phyloP scores from a whole-genome alignment of 768 basidiomycete species.

The Russula earlei region DNA sequence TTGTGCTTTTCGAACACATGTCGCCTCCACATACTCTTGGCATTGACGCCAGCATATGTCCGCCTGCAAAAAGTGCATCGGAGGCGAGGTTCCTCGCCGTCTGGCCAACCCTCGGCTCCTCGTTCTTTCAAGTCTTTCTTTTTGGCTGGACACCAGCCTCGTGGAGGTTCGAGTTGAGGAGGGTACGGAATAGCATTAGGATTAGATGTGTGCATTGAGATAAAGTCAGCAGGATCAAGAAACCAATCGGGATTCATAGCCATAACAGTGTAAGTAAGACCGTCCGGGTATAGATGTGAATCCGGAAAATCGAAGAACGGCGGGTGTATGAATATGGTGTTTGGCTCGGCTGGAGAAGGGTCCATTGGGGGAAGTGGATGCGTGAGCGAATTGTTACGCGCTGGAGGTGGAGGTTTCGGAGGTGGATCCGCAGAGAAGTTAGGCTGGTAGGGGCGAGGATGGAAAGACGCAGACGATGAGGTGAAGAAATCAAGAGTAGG shows the following conservation, averaged over 20 bases:
- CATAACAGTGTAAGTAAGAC: conserved; percentile 60
- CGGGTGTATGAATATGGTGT: conserved; percentile 61
- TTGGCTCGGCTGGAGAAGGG: conserved; percentile 56
- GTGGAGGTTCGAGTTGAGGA: conserved; percentile 67
- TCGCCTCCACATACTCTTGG: conserved; percentile 85
- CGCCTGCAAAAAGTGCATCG: conserved; percentile 80
- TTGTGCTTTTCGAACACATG: conserved; percentile 88
- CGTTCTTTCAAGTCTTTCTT: conserved; percentile 68
- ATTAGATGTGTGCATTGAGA: conserved; percentile 36
- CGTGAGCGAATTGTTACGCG: conserved; percentile 14
- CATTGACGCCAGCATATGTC: conserved; percentile 79
- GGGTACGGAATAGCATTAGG: conserved; percentile 60
- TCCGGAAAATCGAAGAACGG: conserved; percentile 63
- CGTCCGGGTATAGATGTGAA: conserved; percentile 50
- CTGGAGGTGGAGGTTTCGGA: conserved; percentile 15
- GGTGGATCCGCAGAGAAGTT: conserved; percentile 18
- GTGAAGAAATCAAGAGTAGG: conserved; percentile 52
- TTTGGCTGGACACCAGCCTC: conserved; percentile 83
- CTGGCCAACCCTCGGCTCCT: conserved; percentile 63
- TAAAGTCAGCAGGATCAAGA: conserved; percentile 57
- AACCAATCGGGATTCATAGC: conserved; percentile 79
- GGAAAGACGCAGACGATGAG: conserved; percentile 53
- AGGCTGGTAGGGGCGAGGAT: conserved; percentile 55
- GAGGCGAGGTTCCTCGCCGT: conserved; percentile 70
- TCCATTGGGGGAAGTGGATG: conserved; percentile 32